Percentiles rank a stretch among this genome's conserved stretches.
phyloP scores from a whole-genome alignment of 805 yeast species.

The Saitoella complicata region DNA sequence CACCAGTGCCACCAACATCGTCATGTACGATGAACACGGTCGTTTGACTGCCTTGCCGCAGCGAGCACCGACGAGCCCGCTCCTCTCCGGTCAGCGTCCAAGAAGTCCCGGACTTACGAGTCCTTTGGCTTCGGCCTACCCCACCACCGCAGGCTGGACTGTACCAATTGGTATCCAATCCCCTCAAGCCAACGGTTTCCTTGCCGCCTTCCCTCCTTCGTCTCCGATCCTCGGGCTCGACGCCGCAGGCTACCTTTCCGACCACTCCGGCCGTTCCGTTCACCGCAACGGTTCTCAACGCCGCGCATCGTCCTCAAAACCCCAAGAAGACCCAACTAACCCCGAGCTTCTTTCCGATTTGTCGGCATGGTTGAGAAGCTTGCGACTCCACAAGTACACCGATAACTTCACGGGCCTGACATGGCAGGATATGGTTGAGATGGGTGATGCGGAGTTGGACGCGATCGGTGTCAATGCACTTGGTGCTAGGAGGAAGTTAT shows the following conservation, averaged over 20 bases:
- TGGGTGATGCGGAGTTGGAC: slow-evolving; percentile 54
- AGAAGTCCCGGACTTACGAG: too few relatives aligned
- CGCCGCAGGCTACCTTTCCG: too few relatives aligned
- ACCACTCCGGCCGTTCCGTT: too few relatives aligned
- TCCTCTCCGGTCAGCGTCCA: too few relatives aligned
- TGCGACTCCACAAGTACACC: slow-evolving; percentile 88
- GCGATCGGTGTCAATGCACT: slow-evolving; percentile 76
- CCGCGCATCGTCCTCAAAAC: slow-evolving; percentile 19
- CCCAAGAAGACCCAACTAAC: slow-evolving; percentile 20
- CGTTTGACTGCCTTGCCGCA: slow-evolving; percentile 1
- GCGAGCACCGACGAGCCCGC: too few relatives aligned
- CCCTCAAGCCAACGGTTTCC: too few relatives aligned
- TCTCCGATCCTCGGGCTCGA: too few relatives aligned
- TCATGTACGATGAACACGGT: slow-evolving; percentile 1
- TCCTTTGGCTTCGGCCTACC: too few relatives aligned
- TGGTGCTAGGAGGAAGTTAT: slow-evolving; percentile 86
- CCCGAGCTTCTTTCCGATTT: slow-evolving; percentile 43
- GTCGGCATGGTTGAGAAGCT: slow-evolving; percentile 81
- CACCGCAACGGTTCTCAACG: too few relatives aligned
- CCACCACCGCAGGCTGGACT: too few relatives aligned
- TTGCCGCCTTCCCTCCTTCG: too few relatives aligned
- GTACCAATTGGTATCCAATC: too few relatives aligned
- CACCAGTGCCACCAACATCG: not conserved
- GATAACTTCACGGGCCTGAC: slow-evolving; percentile 55
- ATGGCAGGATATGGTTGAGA: slow-evolving; percentile 66